Conservation (phyloP, 2,329 filamentous ascomycete species). For the Phialophora chinensis region DNA sequence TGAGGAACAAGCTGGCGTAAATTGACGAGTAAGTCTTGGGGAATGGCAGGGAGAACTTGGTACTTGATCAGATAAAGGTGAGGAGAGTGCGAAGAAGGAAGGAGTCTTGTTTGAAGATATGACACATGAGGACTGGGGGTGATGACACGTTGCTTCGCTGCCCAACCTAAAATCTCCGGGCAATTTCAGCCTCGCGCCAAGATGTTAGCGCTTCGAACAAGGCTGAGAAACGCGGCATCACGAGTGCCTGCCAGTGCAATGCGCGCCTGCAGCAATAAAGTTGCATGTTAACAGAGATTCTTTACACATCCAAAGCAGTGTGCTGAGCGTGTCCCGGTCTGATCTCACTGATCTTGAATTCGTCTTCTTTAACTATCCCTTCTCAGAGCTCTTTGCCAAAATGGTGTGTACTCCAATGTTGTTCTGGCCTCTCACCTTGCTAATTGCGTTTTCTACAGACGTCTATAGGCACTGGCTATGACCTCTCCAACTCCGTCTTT, state of each 20-base stretch:
- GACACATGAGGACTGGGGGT: constrained; percentile 14
- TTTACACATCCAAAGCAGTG: background rate
- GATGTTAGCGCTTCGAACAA: background rate
- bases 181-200: constrained; percentile 11
- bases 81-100: constrained; percentile 4
- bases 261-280: background rate
- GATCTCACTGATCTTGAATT: background rate
- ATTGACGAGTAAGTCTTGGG: background rate
- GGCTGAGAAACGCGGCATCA: constrained; percentile 7
- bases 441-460: constrained; percentile 64
- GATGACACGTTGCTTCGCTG: constrained; percentile 20
- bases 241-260: background rate
- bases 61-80: constrained; percentile 4
- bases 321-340: background rate
- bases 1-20: constrained; percentile 16
- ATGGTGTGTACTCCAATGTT: constrained; percentile 4
- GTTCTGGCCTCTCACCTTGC: background rate
- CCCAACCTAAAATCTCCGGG: constrained; percentile 16
- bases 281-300: background rate
- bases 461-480: constrained; percentile 99
- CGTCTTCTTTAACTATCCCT: background rate
- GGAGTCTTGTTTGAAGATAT: constrained; percentile 1
- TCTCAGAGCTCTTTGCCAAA: background rate
- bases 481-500: constrained; percentile 99
- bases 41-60: background rate